Base-by-base conservation (phyloP, 2,329 filamentous ascomycete genomes). In the Trichoderma brevicompactum region DNA sequence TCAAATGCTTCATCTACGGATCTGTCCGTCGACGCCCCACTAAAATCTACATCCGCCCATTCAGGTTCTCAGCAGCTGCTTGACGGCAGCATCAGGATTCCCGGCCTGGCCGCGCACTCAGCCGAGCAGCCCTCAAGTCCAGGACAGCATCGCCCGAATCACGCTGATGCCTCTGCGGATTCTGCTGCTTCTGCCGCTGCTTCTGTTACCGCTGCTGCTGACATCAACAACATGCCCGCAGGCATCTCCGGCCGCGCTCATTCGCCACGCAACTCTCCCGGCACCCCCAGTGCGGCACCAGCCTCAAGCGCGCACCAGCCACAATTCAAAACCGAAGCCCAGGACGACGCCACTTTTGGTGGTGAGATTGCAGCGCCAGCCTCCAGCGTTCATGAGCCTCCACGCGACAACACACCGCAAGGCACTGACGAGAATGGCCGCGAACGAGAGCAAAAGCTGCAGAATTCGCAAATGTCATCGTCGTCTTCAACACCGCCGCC, bases 1-100 rank as follows among this genome's bases (percentile, higher is more conserved):
- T 74, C 74, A 55, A 72, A 73, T 65, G 66, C 68, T 66, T 76
- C 75, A 50, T 75, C 75, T 7, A 68, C 74, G 41, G 68, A 69
- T 36, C 70, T 71, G 62, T 66, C 70, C 19, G 64, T 64, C 17
- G 64, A 69, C 19, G 66, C 43, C 41, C 69, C 66, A 17, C 69
- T 66, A 68, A 70, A 70, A 66, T 65, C 67, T 9, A 64, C 68
- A 5, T 60, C 68, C 15, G 56, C 67, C 34, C 41, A 63, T 19
- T 58, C 67, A 62, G 59, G n/a, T 40, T 34, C 40, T 44, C 38
- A 44, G n/a, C 55, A 59, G 48, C 48, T 44, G n/a, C 52, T n/a
- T 9, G 41, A 56, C 61, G 49, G 52, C 50, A 56, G 36, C 41
- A 36, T 54, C 23, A n/a, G 38, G 44, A 41, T 40, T n/a, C 12